phyloP scores from a whole-genome alignment of 352 stramenopile species.

The Blastocystis sp. region DNA sequence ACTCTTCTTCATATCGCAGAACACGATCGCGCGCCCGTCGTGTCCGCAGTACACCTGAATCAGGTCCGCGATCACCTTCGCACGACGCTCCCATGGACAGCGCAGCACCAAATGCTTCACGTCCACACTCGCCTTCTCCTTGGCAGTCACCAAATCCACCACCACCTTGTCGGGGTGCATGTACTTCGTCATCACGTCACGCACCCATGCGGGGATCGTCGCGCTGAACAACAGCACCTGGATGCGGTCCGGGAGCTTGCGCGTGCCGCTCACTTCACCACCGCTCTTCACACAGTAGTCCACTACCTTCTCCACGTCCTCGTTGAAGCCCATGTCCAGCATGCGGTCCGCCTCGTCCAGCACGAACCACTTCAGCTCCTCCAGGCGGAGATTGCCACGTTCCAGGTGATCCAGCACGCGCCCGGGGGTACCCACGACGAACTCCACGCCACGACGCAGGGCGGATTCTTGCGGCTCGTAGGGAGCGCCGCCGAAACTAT shows the following conservation, averaged over 20 bases:
- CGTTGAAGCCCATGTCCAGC: slow-evolving; percentile 91
- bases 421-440: slow-evolving; percentile 86
- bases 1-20: slow-evolving; percentile 89
- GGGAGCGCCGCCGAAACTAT: slow-evolving; percentile 82
- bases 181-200: slow-evolving; percentile 84
- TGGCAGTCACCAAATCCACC: slow-evolving; percentile 86
- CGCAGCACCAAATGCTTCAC: slow-evolving; percentile 87
- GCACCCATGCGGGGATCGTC: slow-evolving; percentile 87
- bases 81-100: slow-evolving; percentile 82
- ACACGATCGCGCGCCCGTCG: slow-evolving; percentile 86
- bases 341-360: slow-evolving; percentile 90
- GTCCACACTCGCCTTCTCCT: slow-evolving; percentile 81
- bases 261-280: slow-evolving; percentile 12
- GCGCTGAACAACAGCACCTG: slow-evolving; percentile 88
- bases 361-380: slow-evolving; percentile 85
- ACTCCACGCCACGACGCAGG: slow-evolving; percentile 83
- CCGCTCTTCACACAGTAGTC: slow-evolving; percentile 77
- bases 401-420: slow-evolving; percentile 88
- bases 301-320: slow-evolving; percentile 89
- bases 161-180: slow-evolving; percentile 82
- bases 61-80: slow-evolving; percentile 74
- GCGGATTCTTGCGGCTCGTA: slow-evolving; percentile 83
- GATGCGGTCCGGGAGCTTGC: slow-evolving; percentile 71
- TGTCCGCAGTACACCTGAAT: slow-evolving; percentile 75
- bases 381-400: slow-evolving; percentile 81